Evolutionary conservation across 2,329 filamentous ascomycete genomes (phyloP).

Genomic region (Drechslerella coelobrocha): DNA sequence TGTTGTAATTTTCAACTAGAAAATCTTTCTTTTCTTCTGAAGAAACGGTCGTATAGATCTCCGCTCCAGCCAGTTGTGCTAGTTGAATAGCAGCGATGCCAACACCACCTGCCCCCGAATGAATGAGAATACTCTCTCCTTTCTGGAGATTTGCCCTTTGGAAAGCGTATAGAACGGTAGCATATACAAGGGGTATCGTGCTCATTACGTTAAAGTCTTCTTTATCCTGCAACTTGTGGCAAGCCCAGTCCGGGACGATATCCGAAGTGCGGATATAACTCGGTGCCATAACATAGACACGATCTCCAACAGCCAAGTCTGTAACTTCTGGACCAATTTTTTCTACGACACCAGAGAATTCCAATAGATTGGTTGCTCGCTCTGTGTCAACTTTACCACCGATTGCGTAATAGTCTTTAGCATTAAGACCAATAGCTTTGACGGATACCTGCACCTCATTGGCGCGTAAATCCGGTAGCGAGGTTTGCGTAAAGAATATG

Average conservation of each 20-base stretch:
- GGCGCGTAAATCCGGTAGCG: too few species aligned
- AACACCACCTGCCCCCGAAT: neutral
- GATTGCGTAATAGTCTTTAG: conserved; percentile 55
- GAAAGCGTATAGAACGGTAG: neutral
- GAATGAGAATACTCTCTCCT: neutral
- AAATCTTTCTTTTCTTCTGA: conserved; percentile 57
- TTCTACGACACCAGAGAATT: conserved; percentile 55
- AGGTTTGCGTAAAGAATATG: too few species aligned
- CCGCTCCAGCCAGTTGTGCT: conserved; percentile 39
- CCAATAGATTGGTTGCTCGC: conserved; percentile 53
- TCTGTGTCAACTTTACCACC: conserved; percentile 54
- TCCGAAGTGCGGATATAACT: conserved; percentile 52
- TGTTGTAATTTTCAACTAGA: conserved; percentile 54
- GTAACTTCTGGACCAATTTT: conserved; percentile 39
- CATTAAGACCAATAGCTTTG: conserved; percentile 54
- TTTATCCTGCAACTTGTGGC: conserved; percentile 59
- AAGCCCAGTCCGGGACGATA: conserved; percentile 54
- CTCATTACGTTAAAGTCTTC: neutral
- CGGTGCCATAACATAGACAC: conserved; percentile 55
- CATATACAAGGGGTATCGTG: neutral
- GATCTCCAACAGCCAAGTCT: conserved; percentile 52
- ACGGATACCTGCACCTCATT: too few species aligned
- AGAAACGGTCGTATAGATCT: conserved; percentile 60
- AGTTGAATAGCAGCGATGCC: neutral
- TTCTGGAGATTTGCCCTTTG: neutral